A percentile compares a stretch with the other conserved stretches of the same genome.
These are phyloP conservation scores for Taxawa tesnikishii DNA, from an alignment of 2,329 filamentous ascomycete genomes.

Conservation along the genomic window DNA sequence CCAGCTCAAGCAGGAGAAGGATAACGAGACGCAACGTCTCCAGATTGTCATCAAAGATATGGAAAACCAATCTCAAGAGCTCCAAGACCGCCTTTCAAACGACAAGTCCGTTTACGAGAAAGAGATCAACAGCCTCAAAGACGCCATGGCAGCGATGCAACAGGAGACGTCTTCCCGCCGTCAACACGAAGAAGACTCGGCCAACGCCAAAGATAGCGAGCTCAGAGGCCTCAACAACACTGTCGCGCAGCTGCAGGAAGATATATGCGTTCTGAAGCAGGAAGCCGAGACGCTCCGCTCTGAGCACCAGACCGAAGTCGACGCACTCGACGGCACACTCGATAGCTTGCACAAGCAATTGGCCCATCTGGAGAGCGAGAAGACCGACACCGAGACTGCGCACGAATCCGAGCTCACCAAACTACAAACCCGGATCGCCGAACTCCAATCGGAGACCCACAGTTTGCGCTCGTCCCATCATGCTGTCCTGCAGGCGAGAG, in stretches of 20 bases:
- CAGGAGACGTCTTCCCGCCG: background rate
- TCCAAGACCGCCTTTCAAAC: conserved; percentile 3
- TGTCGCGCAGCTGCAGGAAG: conserved; percentile 1
- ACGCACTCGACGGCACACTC: no score
- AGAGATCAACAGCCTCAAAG: conserved; percentile 2
- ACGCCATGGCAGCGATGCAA: background rate
- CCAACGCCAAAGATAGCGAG: conserved; percentile 4
- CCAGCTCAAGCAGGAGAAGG: conserved; percentile 3
- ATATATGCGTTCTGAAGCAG: conserved; percentile 1
- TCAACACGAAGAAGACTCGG: background rate
- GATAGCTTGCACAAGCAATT: no score
- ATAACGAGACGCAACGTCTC: conserved; percentile 6
- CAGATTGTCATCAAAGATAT: conserved; percentile 1
- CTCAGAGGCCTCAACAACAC: conserved; percentile 2
- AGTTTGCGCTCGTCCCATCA: background rate
- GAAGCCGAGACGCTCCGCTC: background rate
- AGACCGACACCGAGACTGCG: background rate
- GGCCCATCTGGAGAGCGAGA: background rate
- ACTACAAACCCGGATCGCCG: no score
- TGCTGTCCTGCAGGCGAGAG: no score
- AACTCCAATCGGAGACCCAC: no score
- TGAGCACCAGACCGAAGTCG: background rate
- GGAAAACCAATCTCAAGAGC: background rate
- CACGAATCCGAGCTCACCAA: background rate
- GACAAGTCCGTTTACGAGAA: background rate